Conservation (phyloP, 129 eudicot species). For the Saposhnikovia divaricata region DNA sequence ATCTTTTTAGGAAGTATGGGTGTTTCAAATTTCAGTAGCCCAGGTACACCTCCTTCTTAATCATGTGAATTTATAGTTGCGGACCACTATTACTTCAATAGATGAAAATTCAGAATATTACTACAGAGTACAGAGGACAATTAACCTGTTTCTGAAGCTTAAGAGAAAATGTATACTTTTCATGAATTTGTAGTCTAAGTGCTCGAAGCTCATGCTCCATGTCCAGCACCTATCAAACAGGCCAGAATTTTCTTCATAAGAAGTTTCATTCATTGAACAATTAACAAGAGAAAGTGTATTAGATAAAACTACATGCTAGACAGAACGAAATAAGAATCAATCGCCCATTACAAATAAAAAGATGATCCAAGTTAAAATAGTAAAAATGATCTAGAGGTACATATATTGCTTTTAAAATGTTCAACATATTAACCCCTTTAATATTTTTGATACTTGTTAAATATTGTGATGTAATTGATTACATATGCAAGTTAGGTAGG, state of each 20-base stretch:
- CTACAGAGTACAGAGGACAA: neutral
- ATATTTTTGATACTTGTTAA: too few relatives aligned
- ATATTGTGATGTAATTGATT: too few relatives aligned
- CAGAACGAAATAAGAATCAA: neutral
- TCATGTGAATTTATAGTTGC: neutral
- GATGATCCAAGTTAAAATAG: neutral
- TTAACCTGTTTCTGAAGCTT: constrained; percentile 87
- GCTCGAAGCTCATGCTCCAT: constrained; percentile 97
- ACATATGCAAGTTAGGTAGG: too few relatives aligned
- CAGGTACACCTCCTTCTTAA: neutral
- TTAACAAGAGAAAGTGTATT: neutral
- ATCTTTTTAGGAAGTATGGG: too few relatives aligned
- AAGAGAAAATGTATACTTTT: constrained; percentile 72
- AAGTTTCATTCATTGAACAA: neutral
- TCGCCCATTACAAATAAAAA: neutral
- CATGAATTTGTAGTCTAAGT: constrained; percentile 66
- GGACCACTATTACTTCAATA: neutral
- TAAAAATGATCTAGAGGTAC: neutral
- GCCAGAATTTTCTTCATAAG: constrained; percentile 1
- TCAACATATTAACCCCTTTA: neutral
- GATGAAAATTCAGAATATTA: neutral
- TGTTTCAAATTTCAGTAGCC: neutral
- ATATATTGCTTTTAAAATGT: neutral
- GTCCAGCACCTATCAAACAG: constrained; percentile 63
- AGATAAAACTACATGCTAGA: neutral